Percentiles rank a stretch among this genome's conserved stretches.
Evolutionary conservation across 2,329 filamentous ascomycete genomes (phyloP).

Genomic region (Aspergillus viridinutans): DNA sequence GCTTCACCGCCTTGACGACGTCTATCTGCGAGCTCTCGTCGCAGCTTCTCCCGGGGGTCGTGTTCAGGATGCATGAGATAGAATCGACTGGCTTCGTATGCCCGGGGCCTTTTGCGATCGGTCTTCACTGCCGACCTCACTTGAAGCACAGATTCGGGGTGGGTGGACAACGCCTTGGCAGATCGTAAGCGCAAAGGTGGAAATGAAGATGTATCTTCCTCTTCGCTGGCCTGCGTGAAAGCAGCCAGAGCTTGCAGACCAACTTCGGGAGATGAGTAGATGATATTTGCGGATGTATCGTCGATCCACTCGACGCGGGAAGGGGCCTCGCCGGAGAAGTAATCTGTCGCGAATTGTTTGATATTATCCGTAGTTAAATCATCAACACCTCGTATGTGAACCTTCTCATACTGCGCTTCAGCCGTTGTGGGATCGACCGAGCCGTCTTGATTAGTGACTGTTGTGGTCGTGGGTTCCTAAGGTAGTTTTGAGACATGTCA

Average conservation of each 20-base stretch:
- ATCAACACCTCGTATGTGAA: slow-evolving; percentile 82
- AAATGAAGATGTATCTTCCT: slow-evolving; percentile 43
- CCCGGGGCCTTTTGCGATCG: slow-evolving; percentile 76
- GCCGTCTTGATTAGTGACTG: slow-evolving; percentile 16
- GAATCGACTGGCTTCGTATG: slow-evolving; percentile 77
- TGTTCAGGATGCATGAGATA: slow-evolving; percentile 89
- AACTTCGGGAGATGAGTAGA: slow-evolving; percentile 60
- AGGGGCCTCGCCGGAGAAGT: slow-evolving; percentile 56
- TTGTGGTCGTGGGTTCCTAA: slow-evolving; percentile 20
- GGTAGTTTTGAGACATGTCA: slow-evolving; percentile 1
- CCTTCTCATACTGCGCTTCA: slow-evolving; percentile 52
- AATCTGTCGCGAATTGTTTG: slow-evolving; percentile 65
- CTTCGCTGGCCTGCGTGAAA: slow-evolving; percentile 40
- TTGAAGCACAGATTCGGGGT: slow-evolving; percentile 65
- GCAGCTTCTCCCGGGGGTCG: slow-evolving; percentile 70
- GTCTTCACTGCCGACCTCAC: slow-evolving; percentile 69
- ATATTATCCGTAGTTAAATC: slow-evolving; percentile 76
- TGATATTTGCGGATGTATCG: slow-evolving; percentile 81
- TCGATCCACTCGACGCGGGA: slow-evolving; percentile 87
- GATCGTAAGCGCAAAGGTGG: slow-evolving; percentile 61
- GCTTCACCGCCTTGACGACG: slow-evolving; percentile 35
- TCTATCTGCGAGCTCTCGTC: slow-evolving; percentile 49
- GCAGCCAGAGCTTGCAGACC: slow-evolving; percentile 52
- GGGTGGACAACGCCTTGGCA: slow-evolving; percentile 64
- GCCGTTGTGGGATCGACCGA: slow-evolving; percentile 25